Evolutionary conservation across 805 yeast species (phyloP).

Genomic region (Saccharomycopsis sp.): DNA sequence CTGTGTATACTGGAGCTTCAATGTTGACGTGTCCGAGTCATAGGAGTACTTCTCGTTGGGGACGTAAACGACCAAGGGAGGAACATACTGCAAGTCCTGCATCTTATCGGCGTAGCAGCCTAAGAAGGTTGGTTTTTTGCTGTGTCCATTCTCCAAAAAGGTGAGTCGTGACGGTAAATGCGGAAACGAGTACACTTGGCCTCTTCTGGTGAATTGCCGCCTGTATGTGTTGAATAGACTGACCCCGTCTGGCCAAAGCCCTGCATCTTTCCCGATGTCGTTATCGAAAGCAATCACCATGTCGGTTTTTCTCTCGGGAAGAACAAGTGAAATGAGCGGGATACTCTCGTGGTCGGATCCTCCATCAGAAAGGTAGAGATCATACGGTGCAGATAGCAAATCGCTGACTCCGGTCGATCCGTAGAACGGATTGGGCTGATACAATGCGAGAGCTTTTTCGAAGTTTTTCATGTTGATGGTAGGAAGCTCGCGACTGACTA

Average conservation of each 20-base stretch:
- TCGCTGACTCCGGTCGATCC: conserved; percentile 29
- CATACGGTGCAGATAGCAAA: conserved; percentile 34
- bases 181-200: conserved; percentile 63
- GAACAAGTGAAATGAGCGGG: conserved; percentile 55
- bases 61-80: conserved; percentile 70
- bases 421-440: conserved; percentile 65
- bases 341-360: conserved; percentile 61
- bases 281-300: conserved; percentile 58
- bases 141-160: conserved; percentile 52
- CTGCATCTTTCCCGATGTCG: conserved; percentile 50
- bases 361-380: conserved; percentile 57
- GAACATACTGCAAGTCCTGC: conserved; percentile 46
- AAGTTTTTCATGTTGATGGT: conserved; percentile 19
- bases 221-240: conserved; percentile 49
- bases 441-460: conserved; percentile 37
- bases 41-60: conserved; percentile 65
- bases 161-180: conserved; percentile 66
- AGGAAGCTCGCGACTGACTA: conserved; percentile 45
- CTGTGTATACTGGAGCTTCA: conserved; percentile 51
- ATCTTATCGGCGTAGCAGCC: conserved; percentile 70
- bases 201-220: conserved; percentile 49
- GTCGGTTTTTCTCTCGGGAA: conserved; percentile 53
- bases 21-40: conserved; percentile 66
- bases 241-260: conserved; percentile 61
- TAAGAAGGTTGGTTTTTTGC: conserved; percentile 71